Percentiles rank a stretch among this genome's conserved stretches.
Evolutionary conservation across 805 yeast genomes (phyloP).

Genomic region (Cyberlindnera sargentensis): DNA sequence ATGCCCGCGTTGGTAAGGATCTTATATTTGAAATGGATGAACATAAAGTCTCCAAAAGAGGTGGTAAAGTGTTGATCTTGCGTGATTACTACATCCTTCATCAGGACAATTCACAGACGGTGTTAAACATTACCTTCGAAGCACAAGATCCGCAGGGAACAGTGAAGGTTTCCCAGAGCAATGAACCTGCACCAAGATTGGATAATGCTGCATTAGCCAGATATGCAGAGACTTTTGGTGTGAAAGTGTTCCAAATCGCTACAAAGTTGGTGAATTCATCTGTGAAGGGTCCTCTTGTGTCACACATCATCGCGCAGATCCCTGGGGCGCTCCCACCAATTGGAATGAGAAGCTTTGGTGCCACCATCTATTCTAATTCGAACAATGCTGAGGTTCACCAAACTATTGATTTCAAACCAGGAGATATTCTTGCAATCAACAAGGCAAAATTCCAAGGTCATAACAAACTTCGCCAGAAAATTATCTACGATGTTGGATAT

Average conservation of each 20-base stretch:
- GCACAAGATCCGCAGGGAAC: conserved; percentile 45
- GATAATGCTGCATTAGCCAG: conserved; percentile 41
- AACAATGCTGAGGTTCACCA: conserved; percentile 43
- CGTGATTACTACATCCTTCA: conserved; percentile 68
- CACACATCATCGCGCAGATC: conserved; percentile 29
- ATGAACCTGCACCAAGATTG: conserved; percentile 37
- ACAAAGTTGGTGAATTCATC: conserved; percentile 25
- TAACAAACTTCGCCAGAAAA: conserved; percentile 49
- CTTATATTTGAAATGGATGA: conserved; percentile 62
- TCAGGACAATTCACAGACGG: conserved; percentile 63
- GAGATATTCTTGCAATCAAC: conserved; percentile 75
- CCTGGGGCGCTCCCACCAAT: conserved; percentile 47
- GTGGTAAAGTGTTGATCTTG: conserved; percentile 37
- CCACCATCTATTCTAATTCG: conserved; percentile 51
- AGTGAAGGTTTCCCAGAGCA: conserved; percentile 27
- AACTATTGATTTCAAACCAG: conserved; percentile 63
- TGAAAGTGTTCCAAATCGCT: conserved; percentile 40
- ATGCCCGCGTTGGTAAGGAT: conserved; percentile 37
- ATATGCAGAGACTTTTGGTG: conserved; percentile 46
- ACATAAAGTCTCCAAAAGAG: conserved; percentile 46
- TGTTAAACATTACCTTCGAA: conserved; percentile 53
- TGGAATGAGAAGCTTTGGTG: conserved; percentile 68
- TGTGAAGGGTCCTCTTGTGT: conserved; percentile 25
- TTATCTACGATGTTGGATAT: conserved; percentile 50
- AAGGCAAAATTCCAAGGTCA: conserved; percentile 70